Percentiles rank a stretch among this genome's conserved stretches.
Conservation (phyloP, 345 rosid genomes). For the Durio zibethinus region DNA sequence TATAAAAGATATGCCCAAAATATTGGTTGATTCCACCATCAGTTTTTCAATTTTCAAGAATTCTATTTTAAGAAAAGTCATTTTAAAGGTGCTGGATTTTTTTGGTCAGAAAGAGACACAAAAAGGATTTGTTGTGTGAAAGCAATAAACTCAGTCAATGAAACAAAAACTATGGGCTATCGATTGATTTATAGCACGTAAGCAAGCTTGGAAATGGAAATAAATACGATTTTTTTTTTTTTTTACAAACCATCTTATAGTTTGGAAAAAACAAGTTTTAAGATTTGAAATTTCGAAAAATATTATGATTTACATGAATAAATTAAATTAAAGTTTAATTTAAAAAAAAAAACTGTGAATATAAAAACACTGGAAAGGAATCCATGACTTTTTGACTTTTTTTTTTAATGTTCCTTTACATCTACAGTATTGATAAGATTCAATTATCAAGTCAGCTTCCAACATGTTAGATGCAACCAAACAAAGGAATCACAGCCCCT, state of each 20-base stretch:
- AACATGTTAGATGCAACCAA: slow-evolving; percentile 17
- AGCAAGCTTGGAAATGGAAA: not conserved
- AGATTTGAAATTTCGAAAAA: too few relatives aligned
- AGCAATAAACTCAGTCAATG: slow-evolving; percentile 14
- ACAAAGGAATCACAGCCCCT: not conserved
- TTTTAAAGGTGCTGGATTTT: not conserved
- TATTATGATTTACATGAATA: too few relatives aligned
- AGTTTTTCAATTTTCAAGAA: not conserved
- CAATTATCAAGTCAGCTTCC: slow-evolving; percentile 11
- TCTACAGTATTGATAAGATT: not conserved
- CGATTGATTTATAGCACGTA: not conserved
- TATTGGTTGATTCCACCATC: not conserved
- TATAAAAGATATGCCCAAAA: not conserved
- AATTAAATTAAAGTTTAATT: too few relatives aligned
- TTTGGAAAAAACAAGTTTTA: too few relatives aligned
- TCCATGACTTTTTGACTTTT: not conserved
- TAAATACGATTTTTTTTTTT: too few relatives aligned
- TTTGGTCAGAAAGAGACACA: slow-evolving; percentile 4
- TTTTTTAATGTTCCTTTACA: not conserved
- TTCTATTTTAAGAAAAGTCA: not conserved
- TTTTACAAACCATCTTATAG: too few relatives aligned
- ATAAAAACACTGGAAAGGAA: not conserved
- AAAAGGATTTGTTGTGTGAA: slow-evolving; percentile 27
- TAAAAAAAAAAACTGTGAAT: too few relatives aligned
- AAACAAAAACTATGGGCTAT: not conserved